Conservation (phyloP, 2,329 filamentous ascomycete species). For the Colletotrichum coccodes region DNA sequence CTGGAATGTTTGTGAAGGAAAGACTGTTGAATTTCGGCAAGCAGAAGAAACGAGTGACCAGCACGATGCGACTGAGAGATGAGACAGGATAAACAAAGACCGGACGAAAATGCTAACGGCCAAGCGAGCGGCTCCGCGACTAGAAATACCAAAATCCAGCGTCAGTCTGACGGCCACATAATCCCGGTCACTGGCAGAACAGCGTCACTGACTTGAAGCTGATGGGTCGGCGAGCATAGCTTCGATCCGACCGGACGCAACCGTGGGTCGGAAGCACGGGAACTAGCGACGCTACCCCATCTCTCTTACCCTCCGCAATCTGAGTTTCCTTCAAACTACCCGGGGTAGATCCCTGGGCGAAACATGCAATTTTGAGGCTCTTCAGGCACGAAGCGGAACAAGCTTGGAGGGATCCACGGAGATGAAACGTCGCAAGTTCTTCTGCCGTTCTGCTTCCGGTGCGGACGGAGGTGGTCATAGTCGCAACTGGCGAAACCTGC, state of each 20-base stretch:
- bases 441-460: slow-evolving; percentile 30
- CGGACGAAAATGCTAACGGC: neutral
- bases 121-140: slow-evolving; percentile 6
- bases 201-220: neutral
- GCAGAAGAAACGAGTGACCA: slow-evolving; percentile 32
- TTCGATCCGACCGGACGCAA: neutral
- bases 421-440: slow-evolving; percentile 32
- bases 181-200: neutral
- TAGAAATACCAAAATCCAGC: slow-evolving; percentile 22
- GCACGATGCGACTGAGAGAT: slow-evolving; percentile 12
- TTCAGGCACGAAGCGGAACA: neutral
- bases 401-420: slow-evolving; percentile 17
- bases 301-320: neutral
- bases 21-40: neutral
- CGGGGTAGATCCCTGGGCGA: slow-evolving; percentile 22
- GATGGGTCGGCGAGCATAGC: slow-evolving; percentile 25
- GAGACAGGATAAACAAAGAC: slow-evolving; percentile 3
- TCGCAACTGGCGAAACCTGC: slow-evolving; percentile 13
- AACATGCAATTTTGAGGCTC: slow-evolving; percentile 12
- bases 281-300: slow-evolving; percentile 1
- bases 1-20: neutral
- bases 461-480: slow-evolving; percentile 6
- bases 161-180: neutral
- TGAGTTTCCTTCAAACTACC: neutral
- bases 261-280: slow-evolving; percentile 1